Evolutionary conservation across 805 yeast genomes (phyloP).

Genomic region (Metschnikowia continentalis): DNA sequence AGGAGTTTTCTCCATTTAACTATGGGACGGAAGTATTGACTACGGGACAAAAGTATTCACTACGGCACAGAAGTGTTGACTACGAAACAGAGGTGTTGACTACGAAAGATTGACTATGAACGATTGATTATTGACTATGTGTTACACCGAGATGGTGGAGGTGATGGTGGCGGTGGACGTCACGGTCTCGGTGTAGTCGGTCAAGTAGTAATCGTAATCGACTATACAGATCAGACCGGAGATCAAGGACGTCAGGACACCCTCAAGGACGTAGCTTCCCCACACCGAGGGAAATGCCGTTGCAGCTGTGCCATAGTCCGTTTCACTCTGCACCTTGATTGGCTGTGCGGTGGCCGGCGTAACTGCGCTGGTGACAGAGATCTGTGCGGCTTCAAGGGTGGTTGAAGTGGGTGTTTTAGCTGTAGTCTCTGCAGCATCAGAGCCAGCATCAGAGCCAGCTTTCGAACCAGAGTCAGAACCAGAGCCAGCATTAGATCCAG

Average conservation of each 20-base stretch:
- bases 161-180: slow-evolving; percentile 37
- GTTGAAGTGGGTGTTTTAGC: slow-evolving; percentile 3
- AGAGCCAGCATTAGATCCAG: too few relatives aligned
- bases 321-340: not conserved
- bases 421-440: not conserved
- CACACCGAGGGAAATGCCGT: slow-evolving; percentile 19
- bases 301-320: slow-evolving; percentile 3
- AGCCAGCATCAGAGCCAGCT: too few relatives aligned
- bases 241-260: slow-evolving; percentile 27
- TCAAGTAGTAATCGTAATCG: slow-evolving; percentile 33
- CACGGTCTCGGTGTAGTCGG: slow-evolving; percentile 29
- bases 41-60: too few relatives aligned
- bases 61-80: too few relatives aligned
- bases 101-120: too few relatives aligned
- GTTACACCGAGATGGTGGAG: slow-evolving; percentile 27
- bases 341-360: too few relatives aligned
- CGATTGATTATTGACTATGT: too few relatives aligned
- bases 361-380: too few relatives aligned
- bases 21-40: too few relatives aligned
- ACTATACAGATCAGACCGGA: slow-evolving; percentile 32
- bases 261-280: slow-evolving; percentile 33
- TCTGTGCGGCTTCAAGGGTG: slow-evolving; percentile 5
- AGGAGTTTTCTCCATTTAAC: too few relatives aligned
- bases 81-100: too few relatives aligned
- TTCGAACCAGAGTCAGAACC: too few relatives aligned